Base-by-base conservation (phyloP, 2,329 filamentous ascomycete genomes). In the Phyllosticta ampelicida region DNA sequence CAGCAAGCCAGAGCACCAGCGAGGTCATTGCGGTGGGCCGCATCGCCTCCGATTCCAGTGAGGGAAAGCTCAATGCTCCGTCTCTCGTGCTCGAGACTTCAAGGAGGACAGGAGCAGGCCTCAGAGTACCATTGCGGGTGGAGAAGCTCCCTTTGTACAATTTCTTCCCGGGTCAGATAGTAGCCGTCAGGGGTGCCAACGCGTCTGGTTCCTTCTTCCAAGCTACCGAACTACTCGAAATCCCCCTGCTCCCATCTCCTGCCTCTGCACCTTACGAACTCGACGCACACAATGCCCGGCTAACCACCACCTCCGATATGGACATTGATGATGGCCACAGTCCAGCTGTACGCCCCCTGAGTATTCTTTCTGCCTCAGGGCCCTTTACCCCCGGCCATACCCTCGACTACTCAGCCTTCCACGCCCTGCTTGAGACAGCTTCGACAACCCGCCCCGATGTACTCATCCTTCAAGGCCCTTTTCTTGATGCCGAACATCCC, bases 161-260 rank as follows among this genome's bases (percentile, higher is more conserved):
- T 68, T 89, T 97, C 75, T 97, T 97, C 69, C 94, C 92, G 0
- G 94, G 94, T 5, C 91, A 97, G 69, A 90, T 97, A 55, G 89
- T 96, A 28, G 94, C 92, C 6, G 74, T 97, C 26, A 81, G 81
- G 61, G 94, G 94, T 8, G 90, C 85, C 65, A 99, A 99, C 69
- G 85, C 90, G 19, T 90, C 89, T 0, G 92, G 92, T 0, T 81
- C 85, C 44, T 86, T 88, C 65, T 96, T 97, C 65, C 81, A 85
- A 0, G 90, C 94, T 29, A 84, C 81, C 30, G 85, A 96, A 66
- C 74, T 94, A 2, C 78, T 97, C 6, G 77, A 85, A 0, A 74
- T 90, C 2, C 94, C 94, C 1, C 77, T 89, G 2, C 79, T 95
- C 13, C 84, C 85, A 2, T 84, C 80, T 61, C 86, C 90, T 10